Evolutionary conservation across 2,329 filamentous ascomycete species (phyloP), one percentile per base, ranked within the genome.

Genomic region (Colletotrichum eleusines): DNA sequence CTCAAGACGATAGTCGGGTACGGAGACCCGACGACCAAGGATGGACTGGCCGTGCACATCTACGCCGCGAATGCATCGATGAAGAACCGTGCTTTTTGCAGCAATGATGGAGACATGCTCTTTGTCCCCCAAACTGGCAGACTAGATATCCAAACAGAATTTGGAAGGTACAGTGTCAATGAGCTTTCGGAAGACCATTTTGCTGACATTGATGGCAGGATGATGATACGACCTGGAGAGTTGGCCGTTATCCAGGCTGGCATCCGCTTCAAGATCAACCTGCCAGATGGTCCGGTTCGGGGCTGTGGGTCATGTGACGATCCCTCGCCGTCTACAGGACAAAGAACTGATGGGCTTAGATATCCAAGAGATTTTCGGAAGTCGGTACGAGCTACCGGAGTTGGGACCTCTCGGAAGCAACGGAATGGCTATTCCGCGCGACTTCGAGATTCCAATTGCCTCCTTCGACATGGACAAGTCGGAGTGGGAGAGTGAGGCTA

Each of bases 101-200:
- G 85, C 74, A 86, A 88, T 18, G 90, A 92, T 72, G 90, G 90
- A 6, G 90, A 92, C 75, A 86, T 90, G 74, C 81, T 92, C 50
- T 88, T 92, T 57, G 84, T 91, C 4, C 88, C 87, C 0, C 89
- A 92, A 73, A 84, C 88, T 72, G 90, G 90, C 44, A 82, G 85
- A 2, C 80, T 91, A 18, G 88, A 91, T 74, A 90, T 92, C 63
- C 89, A 90, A 76, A 92, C 90, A 11, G 90, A 92, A 76, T 83
- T 91, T 31, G 89, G 89, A n/a, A 85, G 83, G 79, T 81, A 75
- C 18, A 28, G 16, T 60, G 42, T 11, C 18, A n/a, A 74, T 80
- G 40, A 28, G 23, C 42, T 23, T 50, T n/a, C 48, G 67, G 57
- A 66, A 57, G 50, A 71, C 35, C 67, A 71, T 2, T 31, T 11